Evolutionary conservation across 202 grass and related monocot genomes (phyloP).

Genomic region (Hordeum pubiflorum): DNA sequence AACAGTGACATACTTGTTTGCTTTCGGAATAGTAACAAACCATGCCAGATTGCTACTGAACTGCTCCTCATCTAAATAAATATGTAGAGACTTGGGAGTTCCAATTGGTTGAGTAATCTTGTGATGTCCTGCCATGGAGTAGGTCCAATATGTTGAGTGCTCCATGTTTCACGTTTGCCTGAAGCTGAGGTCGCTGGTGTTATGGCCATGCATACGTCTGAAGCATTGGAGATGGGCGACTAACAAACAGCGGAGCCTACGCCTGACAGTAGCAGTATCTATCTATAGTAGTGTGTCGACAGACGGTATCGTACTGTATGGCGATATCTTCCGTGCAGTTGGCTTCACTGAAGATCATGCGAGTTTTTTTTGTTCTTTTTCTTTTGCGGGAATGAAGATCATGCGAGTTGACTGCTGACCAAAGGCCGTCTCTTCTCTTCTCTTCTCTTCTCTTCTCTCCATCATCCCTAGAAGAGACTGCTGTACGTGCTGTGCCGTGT

Average conservation of each 20-base stretch:
- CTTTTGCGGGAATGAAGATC: no score
- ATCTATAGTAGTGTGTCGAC: background rate
- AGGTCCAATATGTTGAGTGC: background rate
- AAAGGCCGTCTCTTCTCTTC: background rate
- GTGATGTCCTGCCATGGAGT: background rate
- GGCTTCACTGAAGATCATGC: slow-evolving; percentile 36
- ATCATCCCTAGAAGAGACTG: background rate
- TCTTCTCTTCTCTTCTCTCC: background rate
- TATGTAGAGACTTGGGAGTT: background rate
- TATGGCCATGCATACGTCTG: background rate
- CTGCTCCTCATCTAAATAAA: background rate
- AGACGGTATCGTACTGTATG: background rate
- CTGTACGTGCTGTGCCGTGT: background rate
- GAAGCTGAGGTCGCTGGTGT: background rate
- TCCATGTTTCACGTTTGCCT: background rate
- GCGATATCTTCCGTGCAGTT: slow-evolving; percentile 24
- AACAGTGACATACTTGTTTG: background rate
- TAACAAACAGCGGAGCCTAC: background rate
- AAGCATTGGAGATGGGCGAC: background rate
- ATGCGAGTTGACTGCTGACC: slow-evolving; percentile 18
- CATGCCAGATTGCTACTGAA: background rate
- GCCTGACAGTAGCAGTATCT: background rate
- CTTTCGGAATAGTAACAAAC: background rate
- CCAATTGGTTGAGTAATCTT: background rate
- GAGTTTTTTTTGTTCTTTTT: no score